Percentiles rank a stretch among this genome's conserved stretches.
Conservation (phyloP, 345 rosid species). For the Excoecaria cochinchinensis region DNA sequence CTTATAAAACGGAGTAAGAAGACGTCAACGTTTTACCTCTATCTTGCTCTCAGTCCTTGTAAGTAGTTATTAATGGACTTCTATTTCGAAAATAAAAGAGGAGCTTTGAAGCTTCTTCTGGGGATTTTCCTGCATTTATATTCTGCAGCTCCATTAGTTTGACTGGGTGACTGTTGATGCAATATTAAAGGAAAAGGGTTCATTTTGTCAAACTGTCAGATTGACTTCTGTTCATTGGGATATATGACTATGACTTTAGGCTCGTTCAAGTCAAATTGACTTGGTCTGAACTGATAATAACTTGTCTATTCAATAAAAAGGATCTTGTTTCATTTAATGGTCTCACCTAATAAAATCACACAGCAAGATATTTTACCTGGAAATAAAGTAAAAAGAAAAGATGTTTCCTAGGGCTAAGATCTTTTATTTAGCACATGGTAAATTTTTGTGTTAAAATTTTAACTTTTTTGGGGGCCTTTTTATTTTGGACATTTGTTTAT, state of each 20-base stretch:
- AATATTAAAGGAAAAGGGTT: neutral
- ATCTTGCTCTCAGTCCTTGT: slow-evolving; percentile 72
- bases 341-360: slow-evolving; percentile 7
- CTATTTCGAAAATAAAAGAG: neutral
- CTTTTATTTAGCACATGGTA: neutral
- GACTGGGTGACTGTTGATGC: neutral
- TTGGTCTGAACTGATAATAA: slow-evolving; percentile 23
- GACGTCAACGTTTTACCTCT: slow-evolving; percentile 70
- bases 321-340: slow-evolving; percentile 16
- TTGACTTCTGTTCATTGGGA: slow-evolving; percentile 22
- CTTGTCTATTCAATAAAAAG: slow-evolving; percentile 17
- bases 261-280: slow-evolving; percentile 31
- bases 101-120: neutral
- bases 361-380: no score
- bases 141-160: slow-evolving; percentile 14
- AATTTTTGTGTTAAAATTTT: neutral
- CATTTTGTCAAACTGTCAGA: slow-evolving; percentile 31
- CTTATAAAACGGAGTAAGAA: slow-evolving; percentile 71
- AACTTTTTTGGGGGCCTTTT: neutral
- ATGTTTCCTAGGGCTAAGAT: neutral
- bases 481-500: neutral
- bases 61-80: slow-evolving; percentile 33
- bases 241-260: slow-evolving; percentile 3
- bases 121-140: neutral
- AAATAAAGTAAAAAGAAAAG: neutral